phyloP scores from a whole-genome alignment of 2,329 filamentous ascomycete genomes.

The Plenodomus lindquistii region DNA sequence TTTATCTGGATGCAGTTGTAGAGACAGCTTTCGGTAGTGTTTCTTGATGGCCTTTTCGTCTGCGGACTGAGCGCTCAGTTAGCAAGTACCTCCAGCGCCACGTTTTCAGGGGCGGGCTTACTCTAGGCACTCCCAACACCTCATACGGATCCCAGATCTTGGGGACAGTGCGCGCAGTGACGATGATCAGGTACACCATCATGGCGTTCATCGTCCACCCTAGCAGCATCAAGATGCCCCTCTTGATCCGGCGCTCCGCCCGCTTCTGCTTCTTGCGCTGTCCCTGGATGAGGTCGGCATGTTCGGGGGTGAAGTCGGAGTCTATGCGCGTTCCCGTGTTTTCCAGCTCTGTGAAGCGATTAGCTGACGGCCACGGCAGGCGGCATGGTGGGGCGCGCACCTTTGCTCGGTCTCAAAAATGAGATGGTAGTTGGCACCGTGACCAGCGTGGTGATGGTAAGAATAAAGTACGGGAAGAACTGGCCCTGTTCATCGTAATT shows the following conservation, averaged over 20 bases:
- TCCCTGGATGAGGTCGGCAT: conserved; percentile 80
- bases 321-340: conserved; percentile 81
- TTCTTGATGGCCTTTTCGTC: conserved; percentile 90
- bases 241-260: conserved; percentile 86
- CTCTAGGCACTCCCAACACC: conserved; percentile 83
- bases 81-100: conserved; percentile 13
- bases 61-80: conserved; percentile 62
- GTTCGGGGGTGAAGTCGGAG: conserved; percentile 76
- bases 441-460: conserved; percentile 84
- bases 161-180: conserved; percentile 70
- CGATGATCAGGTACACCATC: conserved; percentile 89
- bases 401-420: conserved; percentile 76
- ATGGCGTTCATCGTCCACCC: conserved; percentile 85
- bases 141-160: conserved; percentile 98
- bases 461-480: conserved; percentile 99
- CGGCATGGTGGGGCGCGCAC: conserved; percentile 42
- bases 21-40: conserved; percentile 83
- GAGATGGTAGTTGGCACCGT: conserved; percentile 90
- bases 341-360: conserved; percentile 63
- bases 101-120: conserved; percentile 46
- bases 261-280: conserved; percentile 86
- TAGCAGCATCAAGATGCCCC: conserved; percentile 71
- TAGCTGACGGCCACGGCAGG: conserved; percentile 7
- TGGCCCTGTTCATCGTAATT: conserved; percentile 97
- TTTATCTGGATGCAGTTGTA: conserved; percentile 93